Evolutionary conservation across 2,329 filamentous ascomycete genomes (phyloP).

Genomic region (Fusarium paranaense): DNA sequence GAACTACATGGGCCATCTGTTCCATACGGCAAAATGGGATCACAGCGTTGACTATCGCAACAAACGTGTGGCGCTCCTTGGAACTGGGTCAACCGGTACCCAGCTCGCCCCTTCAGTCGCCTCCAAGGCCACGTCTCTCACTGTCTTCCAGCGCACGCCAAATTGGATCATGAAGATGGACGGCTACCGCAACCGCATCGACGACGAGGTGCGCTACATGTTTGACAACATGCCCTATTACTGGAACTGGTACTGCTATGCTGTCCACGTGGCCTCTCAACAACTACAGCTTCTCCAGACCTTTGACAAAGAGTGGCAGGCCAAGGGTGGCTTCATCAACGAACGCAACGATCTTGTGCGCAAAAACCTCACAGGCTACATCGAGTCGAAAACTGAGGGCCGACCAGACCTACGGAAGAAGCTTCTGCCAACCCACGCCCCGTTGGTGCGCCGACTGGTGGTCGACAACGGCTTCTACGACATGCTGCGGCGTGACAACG

Average conservation of each 20-base stretch:
- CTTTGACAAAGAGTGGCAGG: constrained; percentile 7
- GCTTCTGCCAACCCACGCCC: constrained; percentile 4
- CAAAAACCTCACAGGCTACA: constrained; percentile 5
- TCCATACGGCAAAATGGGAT: constrained; percentile 15
- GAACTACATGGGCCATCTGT: neutral
- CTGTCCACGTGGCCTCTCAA: constrained; percentile 13
- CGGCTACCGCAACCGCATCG: neutral
- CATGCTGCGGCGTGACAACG: constrained; percentile 4
- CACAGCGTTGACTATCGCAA: constrained; percentile 1
- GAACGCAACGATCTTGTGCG: constrained; percentile 13
- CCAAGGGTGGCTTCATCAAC: constrained; percentile 10
- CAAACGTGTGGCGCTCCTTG: constrained; percentile 10
- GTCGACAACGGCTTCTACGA: constrained; percentile 22
- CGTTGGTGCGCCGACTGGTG: constrained; percentile 13
- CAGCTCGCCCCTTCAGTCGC: constrained; percentile 4
- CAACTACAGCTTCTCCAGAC: constrained; percentile 12
- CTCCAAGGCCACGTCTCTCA: constrained; percentile 4
- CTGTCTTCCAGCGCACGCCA: constrained; percentile 12
- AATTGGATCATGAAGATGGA: constrained; percentile 24
- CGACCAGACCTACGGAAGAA: constrained; percentile 7
- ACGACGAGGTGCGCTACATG: neutral
- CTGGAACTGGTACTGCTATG: constrained; percentile 23
- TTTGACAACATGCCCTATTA: constrained; percentile 21
- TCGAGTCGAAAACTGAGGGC: constrained; percentile 9
- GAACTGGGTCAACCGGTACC: constrained; percentile 12